Percentiles rank a stretch among this genome's conserved stretches.
Conservation (phyloP, 129 eudicot genomes). For the Solidago caesia region DNA sequence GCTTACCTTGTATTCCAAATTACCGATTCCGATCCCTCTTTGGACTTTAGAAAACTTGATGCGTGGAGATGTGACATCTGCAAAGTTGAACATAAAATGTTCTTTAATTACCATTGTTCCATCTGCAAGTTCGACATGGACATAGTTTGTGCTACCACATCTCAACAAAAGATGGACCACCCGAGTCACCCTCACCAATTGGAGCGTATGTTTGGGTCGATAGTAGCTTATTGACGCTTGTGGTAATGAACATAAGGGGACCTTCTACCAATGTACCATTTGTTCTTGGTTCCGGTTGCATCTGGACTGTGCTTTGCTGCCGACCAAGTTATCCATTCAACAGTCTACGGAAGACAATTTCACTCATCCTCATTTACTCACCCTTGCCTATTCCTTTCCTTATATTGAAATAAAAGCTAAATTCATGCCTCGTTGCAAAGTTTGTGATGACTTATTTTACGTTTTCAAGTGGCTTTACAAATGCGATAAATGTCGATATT, state of each 20-base stretch:
- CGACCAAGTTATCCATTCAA: not conserved
- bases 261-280: not conserved
- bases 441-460: not conserved
- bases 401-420: not conserved
- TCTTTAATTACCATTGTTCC: not conserved
- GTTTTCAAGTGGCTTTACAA: not conserved
- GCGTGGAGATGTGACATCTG: not conserved
- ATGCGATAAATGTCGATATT: slow-evolving; percentile 1
- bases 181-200: not conserved
- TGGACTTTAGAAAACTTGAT: no score
- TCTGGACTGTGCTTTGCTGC: not conserved
- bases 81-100: not conserved
- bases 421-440: not conserved
- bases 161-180: not conserved
- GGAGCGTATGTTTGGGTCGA: not conserved
- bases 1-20: no score
- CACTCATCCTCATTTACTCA: slow-evolving; percentile 3
- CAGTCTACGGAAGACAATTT: not conserved
- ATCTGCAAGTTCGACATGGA: not conserved
- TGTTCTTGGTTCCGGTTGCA: not conserved
- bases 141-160: not conserved
- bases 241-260: not conserved
- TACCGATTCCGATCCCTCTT: no score
- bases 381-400: not conserved
- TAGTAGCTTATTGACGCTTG: not conserved